phyloP scores from a whole-genome alignment of 2,329 filamentous ascomycete species.

The Microdochium bolleyi region DNA sequence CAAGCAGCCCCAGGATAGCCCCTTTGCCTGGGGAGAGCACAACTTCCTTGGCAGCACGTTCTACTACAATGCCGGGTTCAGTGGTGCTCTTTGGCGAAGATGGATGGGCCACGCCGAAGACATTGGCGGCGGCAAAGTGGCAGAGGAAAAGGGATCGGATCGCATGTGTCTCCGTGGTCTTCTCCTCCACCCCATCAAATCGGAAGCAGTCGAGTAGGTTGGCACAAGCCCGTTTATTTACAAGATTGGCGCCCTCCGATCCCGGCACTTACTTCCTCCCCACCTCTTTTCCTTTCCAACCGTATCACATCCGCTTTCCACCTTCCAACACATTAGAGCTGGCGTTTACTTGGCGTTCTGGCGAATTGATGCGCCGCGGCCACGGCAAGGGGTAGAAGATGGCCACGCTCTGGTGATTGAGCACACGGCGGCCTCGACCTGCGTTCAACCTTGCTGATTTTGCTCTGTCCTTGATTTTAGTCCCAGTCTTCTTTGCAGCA shows the following conservation, averaged over 20 bases:
- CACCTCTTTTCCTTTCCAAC: not conserved
- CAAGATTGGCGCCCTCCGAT: too few relatives aligned
- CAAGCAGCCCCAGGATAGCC: constrained; percentile 38
- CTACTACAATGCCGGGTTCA: constrained; percentile 59
- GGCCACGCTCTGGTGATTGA: too few relatives aligned
- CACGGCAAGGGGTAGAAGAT: too few relatives aligned
- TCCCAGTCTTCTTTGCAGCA: not conserved
- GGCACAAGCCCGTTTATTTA: not conserved
- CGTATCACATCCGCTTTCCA: not conserved
- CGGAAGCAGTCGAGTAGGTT: constrained; percentile 14
- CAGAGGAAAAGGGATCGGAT: constrained; percentile 14
- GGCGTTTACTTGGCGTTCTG: not conserved
- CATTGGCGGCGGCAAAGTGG: constrained; percentile 22
- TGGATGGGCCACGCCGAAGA: constrained; percentile 39
- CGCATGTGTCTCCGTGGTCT: constrained; percentile 60
- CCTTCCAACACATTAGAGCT: not conserved
- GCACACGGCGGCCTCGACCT: too few relatives aligned
- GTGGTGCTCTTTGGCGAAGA: constrained; percentile 51
- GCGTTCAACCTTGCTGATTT: not conserved
- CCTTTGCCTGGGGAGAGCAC: constrained; percentile 55
- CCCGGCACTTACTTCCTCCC: not conserved
- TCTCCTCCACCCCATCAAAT: constrained; percentile 59
- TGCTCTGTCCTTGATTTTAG: not conserved
- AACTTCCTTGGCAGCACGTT: constrained; percentile 60
- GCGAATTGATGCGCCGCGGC: not conserved